A percentile compares a stretch with the other conserved stretches of the same genome.
Evolutionary conservation across 2,329 filamentous ascomycete species (phyloP).

Genomic region (Emericellopsis atlantica): DNA sequence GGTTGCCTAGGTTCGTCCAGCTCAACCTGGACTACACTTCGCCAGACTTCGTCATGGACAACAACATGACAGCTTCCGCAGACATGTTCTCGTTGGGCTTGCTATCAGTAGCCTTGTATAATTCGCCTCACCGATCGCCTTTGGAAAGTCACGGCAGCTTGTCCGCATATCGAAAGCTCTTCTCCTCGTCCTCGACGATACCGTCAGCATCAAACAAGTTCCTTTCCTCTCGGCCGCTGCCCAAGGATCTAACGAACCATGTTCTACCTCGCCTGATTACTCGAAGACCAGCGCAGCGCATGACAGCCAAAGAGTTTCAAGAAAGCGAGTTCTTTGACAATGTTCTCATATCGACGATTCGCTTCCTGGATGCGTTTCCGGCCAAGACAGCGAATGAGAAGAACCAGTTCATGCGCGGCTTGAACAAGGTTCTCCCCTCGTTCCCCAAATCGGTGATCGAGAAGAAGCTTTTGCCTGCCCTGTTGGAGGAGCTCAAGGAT

Average conservation of each 20-base stretch:
- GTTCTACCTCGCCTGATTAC: slow-evolving; percentile 82
- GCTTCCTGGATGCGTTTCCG: slow-evolving; percentile 83
- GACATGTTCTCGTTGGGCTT: slow-evolving; percentile 93
- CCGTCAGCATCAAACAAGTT: slow-evolving; percentile 78
- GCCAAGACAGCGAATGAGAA: slow-evolving; percentile 90
- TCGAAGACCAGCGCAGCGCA: slow-evolving; percentile 70
- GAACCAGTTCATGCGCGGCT: slow-evolving; percentile 76
- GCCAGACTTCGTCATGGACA: slow-evolving; percentile 88
- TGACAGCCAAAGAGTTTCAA: slow-evolving; percentile 86
- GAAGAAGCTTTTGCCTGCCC: slow-evolving; percentile 79
- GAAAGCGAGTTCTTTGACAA: slow-evolving; percentile 96
- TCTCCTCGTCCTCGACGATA: slow-evolving; percentile 64
- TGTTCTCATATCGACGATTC: slow-evolving; percentile 87
- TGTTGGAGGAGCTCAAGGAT: slow-evolving; percentile 91
- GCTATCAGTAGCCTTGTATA: slow-evolving; percentile 81
- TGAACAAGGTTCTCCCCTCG: slow-evolving; percentile 76
- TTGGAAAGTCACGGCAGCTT: slow-evolving; percentile 70
- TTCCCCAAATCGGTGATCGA: slow-evolving; percentile 92
- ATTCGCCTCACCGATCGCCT: slow-evolving; percentile 83
- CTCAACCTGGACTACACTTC: slow-evolving; percentile 88
- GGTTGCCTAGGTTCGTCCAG: slow-evolving; percentile 72
- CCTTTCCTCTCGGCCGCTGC: slow-evolving; percentile 65
- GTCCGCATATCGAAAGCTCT: slow-evolving; percentile 74
- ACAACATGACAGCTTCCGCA: slow-evolving; percentile 68
- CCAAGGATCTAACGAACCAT: slow-evolving; percentile 60